Evolutionary conservation across 345 rosid genomes (phyloP).

Genomic region (Acer yangbiense): DNA sequence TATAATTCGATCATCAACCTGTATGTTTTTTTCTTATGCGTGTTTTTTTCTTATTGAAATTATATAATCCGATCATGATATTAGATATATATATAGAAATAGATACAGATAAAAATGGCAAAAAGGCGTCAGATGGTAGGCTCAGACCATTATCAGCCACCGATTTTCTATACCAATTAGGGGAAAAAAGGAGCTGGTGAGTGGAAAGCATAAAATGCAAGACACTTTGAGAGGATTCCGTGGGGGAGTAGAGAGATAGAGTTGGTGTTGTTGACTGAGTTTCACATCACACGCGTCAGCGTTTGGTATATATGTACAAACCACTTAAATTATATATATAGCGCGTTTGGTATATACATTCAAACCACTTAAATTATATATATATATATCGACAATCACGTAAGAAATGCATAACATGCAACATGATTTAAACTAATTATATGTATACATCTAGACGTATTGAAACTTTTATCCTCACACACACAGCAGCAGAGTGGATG

Average conservation of each 20-base stretch:
- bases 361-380: no score
- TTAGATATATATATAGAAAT: no score
- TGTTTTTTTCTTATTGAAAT: neutral
- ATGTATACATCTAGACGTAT: no score
- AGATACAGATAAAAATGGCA: neutral
- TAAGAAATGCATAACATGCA: no score
- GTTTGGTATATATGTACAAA: no score
- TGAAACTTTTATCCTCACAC: no score
- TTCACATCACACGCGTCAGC: neutral
- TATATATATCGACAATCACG: no score
- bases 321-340: no score
- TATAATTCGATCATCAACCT: neutral
- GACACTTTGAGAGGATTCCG: constrained; percentile 5
- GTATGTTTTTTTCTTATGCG: no score
- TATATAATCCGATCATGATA: neutral
- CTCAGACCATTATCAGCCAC: neutral
- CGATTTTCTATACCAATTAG: neutral
- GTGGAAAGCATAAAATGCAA: neutral
- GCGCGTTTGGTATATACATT: no score
- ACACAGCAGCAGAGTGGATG: constrained; percentile 14
- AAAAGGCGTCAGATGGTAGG: neutral
- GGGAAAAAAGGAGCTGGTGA: neutral
- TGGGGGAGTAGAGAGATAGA: neutral
- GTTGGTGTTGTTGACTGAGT: neutral
- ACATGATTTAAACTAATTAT: no score